phyloP scores from a whole-genome alignment of 2,329 filamentous ascomycete species.

The Diaporthe longicolla region DNA sequence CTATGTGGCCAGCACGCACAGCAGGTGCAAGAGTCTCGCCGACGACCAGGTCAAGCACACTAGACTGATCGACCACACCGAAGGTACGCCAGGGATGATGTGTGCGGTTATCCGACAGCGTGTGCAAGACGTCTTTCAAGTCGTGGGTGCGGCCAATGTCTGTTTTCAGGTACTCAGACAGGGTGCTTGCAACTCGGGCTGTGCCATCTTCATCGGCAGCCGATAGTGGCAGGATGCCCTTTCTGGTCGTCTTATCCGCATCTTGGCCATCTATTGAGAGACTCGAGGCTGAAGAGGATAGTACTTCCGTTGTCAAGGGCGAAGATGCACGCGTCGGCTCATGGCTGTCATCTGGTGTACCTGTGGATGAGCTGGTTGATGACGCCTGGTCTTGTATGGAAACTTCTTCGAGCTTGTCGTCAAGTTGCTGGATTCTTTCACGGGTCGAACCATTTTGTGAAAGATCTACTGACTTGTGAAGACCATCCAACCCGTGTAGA shows the following conservation, averaged over 20 bases:
- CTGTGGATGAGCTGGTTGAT: neutral
- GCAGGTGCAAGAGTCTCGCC: neutral
- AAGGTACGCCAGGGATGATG: constrained; percentile 17
- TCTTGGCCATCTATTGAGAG: neutral
- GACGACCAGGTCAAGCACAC: neutral
- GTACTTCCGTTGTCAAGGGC: neutral
- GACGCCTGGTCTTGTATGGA: neutral
- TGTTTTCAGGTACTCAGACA: constrained; percentile 8
- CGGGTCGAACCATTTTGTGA: neutral
- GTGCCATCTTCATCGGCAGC: constrained; percentile 24
- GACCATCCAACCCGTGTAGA: neutral
- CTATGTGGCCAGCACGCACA: neutral
- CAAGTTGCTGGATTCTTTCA: neutral
- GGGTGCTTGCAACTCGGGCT: neutral
- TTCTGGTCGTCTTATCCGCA: neutral
- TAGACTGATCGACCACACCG: neutral
- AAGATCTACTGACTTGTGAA: constrained; percentile 12
- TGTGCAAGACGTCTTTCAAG: constrained; percentile 3
- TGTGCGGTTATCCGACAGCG: neutral
- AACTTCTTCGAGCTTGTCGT: neutral
- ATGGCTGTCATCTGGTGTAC: neutral
- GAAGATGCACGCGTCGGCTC: neutral
- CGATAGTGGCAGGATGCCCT: constrained; percentile 3
- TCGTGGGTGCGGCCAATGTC: neutral
- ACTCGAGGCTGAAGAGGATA: neutral